phyloP scores from a whole-genome alignment of 148 eudicot genomes.

The Rhododendron henanense region DNA sequence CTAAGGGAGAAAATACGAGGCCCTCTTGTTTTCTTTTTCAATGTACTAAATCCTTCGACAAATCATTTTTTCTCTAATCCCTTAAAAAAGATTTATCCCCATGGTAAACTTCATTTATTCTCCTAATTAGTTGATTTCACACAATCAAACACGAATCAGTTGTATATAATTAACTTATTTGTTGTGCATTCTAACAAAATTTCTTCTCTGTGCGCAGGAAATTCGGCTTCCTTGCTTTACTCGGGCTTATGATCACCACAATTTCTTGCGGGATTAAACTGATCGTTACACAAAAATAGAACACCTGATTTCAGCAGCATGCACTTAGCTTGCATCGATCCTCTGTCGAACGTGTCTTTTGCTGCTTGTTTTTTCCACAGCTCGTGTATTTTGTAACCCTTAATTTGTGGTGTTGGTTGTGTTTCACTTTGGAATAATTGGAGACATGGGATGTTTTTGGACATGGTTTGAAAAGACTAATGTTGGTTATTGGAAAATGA shows the following conservation, averaged over 20 bases:
- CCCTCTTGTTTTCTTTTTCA: no score
- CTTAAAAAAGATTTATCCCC: no score
- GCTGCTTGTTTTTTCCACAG: background rate
- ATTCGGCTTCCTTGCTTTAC: conserved; percentile 45
- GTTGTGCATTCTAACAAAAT: background rate
- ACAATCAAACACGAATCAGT: no score
- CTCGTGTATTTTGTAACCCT: background rate
- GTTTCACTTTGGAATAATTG: background rate
- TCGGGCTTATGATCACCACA: conserved; percentile 52
- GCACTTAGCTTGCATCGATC: background rate
- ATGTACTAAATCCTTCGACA: no score
- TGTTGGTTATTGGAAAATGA: background rate
- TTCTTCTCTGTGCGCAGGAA: conserved; percentile 46
- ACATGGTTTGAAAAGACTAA: background rate
- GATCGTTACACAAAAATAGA: conserved; percentile 19
- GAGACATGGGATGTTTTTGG: background rate
- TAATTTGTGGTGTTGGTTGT: background rate
- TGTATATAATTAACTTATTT: no score
- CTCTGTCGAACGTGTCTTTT: background rate
- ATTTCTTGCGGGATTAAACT: conserved; percentile 55
- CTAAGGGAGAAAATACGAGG: no score
- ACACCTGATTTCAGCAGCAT: background rate
- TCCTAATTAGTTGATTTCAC: no score
- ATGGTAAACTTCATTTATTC: no score
- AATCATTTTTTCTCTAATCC: no score